Base-by-base conservation (phyloP, 352 stramenopile species). In the Phytophthora ramorum region DNA sequence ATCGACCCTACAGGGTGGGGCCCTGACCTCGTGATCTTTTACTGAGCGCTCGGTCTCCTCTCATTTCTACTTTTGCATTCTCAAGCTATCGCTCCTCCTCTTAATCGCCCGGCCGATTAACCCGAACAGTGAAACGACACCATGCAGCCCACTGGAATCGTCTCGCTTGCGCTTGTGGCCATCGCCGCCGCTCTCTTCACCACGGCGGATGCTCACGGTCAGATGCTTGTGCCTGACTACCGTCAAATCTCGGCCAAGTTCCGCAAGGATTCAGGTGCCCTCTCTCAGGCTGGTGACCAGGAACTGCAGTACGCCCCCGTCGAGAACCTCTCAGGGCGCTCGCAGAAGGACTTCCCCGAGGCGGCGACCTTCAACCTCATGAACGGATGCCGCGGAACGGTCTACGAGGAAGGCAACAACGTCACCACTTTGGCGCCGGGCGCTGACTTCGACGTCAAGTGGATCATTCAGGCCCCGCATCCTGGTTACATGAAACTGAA, bases 381-480 rank as follows among this genome's bases (percentile, higher is more conserved):
- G 53, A 77, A 77, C 56, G 57, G 59, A 52, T 74, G 69, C 55
- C 67, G 67, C 40, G 67, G 67, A 40, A 67, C 62, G 9, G 53
- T 75, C 4, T 75, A 75, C 56, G 60, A 75, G 45, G 26, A 60
- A 34, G 61, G 55, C 24, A 71, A 65, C 67, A 58, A 61, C 7
- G 55, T 71, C 24, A 71, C 62, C 49, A 75, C 61, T 4, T 47
- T 75, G 30, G 14, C 46, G 5, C 48, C 54, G n/a, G 66, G 66
- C 20, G 45, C 54, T 9, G 19, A 60, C 12, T 67, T 71, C 40
- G 37, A 66, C 10, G 43, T 66, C 17, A 44, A 54, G 38, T 54
- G 58, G 35, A 49, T 41, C 38, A 83, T 88, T 56, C 75, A 88
- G 65, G 79, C 76, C n/a, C 68, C 79, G 16, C 79, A 88, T 53